These are phyloP conservation scores for Scedosporium aurantiacum DNA, from an alignment of 2,329 filamentous ascomycete genomes.

Conservation along the genomic window DNA sequence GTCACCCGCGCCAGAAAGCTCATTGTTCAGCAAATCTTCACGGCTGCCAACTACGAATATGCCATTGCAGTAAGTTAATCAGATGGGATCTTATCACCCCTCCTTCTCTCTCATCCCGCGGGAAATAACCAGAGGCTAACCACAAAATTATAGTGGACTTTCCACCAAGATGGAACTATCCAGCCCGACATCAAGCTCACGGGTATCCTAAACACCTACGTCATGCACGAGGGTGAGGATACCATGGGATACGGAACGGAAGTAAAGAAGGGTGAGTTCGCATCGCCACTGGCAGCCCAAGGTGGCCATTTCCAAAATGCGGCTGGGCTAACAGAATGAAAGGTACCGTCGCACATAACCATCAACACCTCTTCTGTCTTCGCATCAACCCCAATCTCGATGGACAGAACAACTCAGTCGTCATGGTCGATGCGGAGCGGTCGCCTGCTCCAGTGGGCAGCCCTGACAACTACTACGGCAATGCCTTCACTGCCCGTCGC, in stretches of 20 bases:
- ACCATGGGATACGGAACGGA: slow-evolving; percentile 82
- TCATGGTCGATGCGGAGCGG: slow-evolving; percentile 65
- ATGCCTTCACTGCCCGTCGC: slow-evolving; percentile 78
- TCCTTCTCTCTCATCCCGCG: slow-evolving; percentile 45
- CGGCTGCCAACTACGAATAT: slow-evolving; percentile 93
- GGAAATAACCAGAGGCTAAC: slow-evolving; percentile 25
- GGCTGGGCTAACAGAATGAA: too few relatives aligned
- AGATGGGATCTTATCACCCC: slow-evolving; percentile 43
- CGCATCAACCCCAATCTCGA: slow-evolving; percentile 82
- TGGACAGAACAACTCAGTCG: slow-evolving; percentile 73
- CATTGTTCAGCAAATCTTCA: slow-evolving; percentile 85
- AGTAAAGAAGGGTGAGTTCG: slow-evolving; percentile 59
- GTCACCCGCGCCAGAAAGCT: slow-evolving; percentile 80
- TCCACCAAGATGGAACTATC: slow-evolving; percentile 70
- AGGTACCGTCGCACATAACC: slow-evolving; percentile 86
- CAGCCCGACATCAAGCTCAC: slow-evolving; percentile 88
- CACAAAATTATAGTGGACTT: neutral
- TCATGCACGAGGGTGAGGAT: slow-evolving; percentile 69
- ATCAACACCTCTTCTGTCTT: slow-evolving; percentile 90
- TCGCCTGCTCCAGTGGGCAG: slow-evolving; percentile 68
- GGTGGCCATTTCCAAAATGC: neutral
- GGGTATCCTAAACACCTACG: slow-evolving; percentile 85
- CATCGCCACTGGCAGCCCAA: too few relatives aligned
- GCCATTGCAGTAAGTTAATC: slow-evolving; percentile 25
- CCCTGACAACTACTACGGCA: slow-evolving; percentile 76